A percentile compares a stretch with the other conserved stretches of the same genome.
Conservation (phyloP, 1,284 basidiomycete species). For the Grifola frondosa region DNA sequence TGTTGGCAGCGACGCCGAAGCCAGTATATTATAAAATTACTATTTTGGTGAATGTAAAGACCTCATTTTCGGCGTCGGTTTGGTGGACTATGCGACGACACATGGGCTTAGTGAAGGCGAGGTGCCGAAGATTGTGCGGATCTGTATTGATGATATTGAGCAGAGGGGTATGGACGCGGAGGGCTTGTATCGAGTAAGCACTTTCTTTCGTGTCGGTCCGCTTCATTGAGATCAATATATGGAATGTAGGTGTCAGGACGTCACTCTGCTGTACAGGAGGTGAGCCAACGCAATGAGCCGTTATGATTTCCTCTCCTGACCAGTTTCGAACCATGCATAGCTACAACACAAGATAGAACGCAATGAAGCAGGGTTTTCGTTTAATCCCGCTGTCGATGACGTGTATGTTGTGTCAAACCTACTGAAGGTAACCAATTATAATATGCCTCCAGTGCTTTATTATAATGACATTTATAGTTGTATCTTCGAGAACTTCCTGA, state of each 20-base stretch:
- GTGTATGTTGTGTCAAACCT: constrained; percentile 88
- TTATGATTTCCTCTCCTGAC: background rate
- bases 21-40: constrained; percentile 76
- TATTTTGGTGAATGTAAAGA: constrained; percentile 86
- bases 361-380: constrained; percentile 84
- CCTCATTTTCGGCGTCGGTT: constrained; percentile 88
- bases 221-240: background rate
- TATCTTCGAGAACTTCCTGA: constrained; percentile 93
- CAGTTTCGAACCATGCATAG: constrained; percentile 36
- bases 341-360: constrained; percentile 88
- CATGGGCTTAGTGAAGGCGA: constrained; percentile 73
- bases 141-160: constrained; percentile 87
- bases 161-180: constrained; percentile 77
- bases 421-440: constrained; percentile 64
- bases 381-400: constrained; percentile 78
- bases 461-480: constrained; percentile 42
- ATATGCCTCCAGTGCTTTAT: background rate
- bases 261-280: constrained; percentile 81
- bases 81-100: constrained; percentile 91
- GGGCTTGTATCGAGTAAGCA: constrained; percentile 78
- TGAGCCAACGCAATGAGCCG: too few species aligned
- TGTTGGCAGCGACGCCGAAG: constrained; percentile 63
- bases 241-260: constrained; percentile 71
- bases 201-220: too few species aligned
- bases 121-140: constrained; percentile 80